Evolutionary conservation across 306 rosid genomes (phyloP).

Genomic region (Sesbania bispinosa): DNA sequence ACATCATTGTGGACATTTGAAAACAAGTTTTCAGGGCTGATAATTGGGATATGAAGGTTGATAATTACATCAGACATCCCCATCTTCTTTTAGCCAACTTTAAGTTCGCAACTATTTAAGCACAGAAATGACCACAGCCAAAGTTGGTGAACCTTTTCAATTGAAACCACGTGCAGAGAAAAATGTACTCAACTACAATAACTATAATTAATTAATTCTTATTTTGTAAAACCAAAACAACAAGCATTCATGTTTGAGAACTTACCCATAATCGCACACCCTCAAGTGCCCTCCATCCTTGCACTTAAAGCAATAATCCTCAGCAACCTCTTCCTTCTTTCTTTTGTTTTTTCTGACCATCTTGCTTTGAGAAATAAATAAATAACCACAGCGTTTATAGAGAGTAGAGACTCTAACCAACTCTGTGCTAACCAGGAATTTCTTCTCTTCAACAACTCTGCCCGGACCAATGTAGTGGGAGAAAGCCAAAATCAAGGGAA

Average conservation of each 20-base stretch:
- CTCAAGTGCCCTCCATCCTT: conserved; percentile 60
- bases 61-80: no score
- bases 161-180: neutral
- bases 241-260: neutral
- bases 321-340: conserved; percentile 50
- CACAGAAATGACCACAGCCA: neutral
- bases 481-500: neutral
- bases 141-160: neutral
- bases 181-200: neutral
- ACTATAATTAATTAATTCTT: neutral
- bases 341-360: conserved; percentile 36
- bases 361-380: neutral
- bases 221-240: neutral
- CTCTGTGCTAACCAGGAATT: neutral
- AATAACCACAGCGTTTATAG: neutral
- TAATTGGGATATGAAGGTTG: no score
- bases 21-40: neutral
- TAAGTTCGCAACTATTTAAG: no score
- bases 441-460: neutral
- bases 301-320: conserved; percentile 55
- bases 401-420: no score
- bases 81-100: neutral
- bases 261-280: conserved; percentile 53
- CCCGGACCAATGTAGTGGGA: conserved; percentile 12
- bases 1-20: neutral